These are phyloP conservation scores for Trichosporon asahii DNA, from an alignment of 1,284 basidiomycete species.

Conservation along the genomic window DNA sequence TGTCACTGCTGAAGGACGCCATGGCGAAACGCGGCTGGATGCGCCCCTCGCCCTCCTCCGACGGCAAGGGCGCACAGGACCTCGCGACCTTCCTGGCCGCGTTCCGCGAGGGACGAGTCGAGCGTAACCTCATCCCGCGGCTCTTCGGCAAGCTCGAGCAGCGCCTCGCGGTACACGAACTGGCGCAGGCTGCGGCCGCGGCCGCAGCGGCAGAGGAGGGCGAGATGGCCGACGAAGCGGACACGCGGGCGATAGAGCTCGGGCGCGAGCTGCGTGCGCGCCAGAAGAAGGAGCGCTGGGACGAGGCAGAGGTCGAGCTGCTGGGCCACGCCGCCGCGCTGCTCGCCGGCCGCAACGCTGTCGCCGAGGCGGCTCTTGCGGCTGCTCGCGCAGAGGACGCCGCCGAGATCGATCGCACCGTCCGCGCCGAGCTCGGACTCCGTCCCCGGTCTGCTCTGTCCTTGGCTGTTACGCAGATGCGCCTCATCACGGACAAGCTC, in stretches of 20 bases:
- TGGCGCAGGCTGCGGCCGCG: background rate
- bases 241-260: background rate
- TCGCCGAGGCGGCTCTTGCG: background rate
- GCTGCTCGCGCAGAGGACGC: constrained; percentile 9
- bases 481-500: constrained; percentile 20
- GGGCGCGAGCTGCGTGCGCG: constrained; percentile 14
- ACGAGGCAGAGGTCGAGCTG: constrained; percentile 5
- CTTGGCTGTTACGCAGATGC: constrained; percentile 22
- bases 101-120: background rate
- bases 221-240: constrained; percentile 7
- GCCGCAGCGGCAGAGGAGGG: background rate
- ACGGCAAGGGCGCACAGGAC: background rate
- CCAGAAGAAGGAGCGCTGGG: constrained; percentile 12
- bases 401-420: background rate
- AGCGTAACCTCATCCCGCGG: constrained; percentile 6
- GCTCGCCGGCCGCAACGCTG: constrained; percentile 3
- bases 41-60: background rate
- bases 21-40: constrained; percentile 27
- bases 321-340: constrained; percentile 12
- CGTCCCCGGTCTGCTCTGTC: constrained; percentile 15
- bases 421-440: constrained; percentile 14
- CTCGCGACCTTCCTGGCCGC: background rate
- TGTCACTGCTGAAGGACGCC: constrained; percentile 15
- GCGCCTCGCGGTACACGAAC: background rate
- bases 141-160: background rate